Percentiles rank a stretch among this genome's conserved stretches.
Evolutionary conservation across 2,329 filamentous ascomycete genomes (phyloP).

Genomic region (Colletotrichum melonis): DNA sequence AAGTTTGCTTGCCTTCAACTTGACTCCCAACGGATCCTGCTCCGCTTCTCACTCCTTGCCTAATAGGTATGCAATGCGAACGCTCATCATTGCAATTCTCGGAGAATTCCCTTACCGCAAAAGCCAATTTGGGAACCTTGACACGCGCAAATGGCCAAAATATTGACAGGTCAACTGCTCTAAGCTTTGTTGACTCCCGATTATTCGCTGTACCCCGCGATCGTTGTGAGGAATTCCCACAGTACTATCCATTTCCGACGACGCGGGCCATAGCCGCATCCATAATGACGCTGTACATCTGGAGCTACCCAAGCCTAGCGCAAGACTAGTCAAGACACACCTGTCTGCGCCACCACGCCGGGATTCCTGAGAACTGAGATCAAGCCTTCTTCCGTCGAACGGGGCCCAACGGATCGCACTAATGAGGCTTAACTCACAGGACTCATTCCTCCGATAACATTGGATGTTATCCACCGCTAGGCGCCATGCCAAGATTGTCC

Average conservation of each 20-base stretch:
- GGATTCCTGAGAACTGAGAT: not conserved
- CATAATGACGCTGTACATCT: constrained; percentile 11
- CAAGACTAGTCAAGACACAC: not conserved
- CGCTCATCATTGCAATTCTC: not conserved
- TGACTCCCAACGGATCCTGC: not conserved
- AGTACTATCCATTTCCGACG: not conserved
- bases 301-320: not conserved
- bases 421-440: not conserved
- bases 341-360: not conserved
- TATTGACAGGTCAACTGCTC: not conserved
- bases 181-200: not conserved
- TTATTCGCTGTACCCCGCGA: not conserved
- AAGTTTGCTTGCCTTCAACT: not conserved
- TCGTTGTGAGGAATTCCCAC: not conserved
- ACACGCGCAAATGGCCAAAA: not conserved
- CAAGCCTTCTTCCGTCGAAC: not conserved
- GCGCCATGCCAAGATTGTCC: constrained; percentile 25
- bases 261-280: not conserved
- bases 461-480: not conserved
- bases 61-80: not conserved
- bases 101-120: not conserved
- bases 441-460: not conserved
- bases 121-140: not conserved
- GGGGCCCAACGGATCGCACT: not conserved
- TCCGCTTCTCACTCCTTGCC: not conserved